Base-by-base conservation (phyloP, 495 filamentous ascomycete species). In the Gamarada debralockiae region DNA sequence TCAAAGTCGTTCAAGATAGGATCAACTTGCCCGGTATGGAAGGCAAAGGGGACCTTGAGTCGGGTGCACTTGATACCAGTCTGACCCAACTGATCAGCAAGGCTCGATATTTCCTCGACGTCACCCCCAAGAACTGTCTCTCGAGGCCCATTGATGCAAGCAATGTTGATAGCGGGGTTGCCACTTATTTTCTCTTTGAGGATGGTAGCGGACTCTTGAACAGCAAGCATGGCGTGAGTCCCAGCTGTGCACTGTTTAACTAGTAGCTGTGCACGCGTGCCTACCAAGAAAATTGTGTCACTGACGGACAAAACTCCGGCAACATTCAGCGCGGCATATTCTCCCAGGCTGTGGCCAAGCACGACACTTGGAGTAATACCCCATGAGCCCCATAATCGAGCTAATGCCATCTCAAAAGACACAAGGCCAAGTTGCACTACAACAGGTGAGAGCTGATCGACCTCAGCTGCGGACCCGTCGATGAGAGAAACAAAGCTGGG, bases 281-380 rank as follows among this genome's bases (percentile, higher is more conserved):
- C 91, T 45, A 90, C 86, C 7, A 96, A 75, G 59, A 85, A 89
- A 59, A 96, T 82, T 22, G 86, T 84, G 61, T 95, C 90, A 56
- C 79, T 82, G 25, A 81, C 85, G 8, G 85, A 87, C 9, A 96
- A 68, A 13, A 95, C 83, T 46, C 89, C 91, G 15, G 90, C 82
- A 29, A 85, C 82, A 60, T 92, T 78, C 2, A 96, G 73, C 14
- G 92, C 91, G 41, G 91, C 89, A 69, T 92, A 96, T 65, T 96
- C 91, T 52, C 91, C 91, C 12, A 81, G 58, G 65, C 89, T 95
- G 71, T 97, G 92, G 20, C 92, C 92, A 31, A 96, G 73, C 2
- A 95, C 88, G 34, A 83, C 85, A 46, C 78, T 73, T 17, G 91
- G 91, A 20, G 68, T 80, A 52, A 95, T 76, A 31, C 88, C 91